Evolutionary conservation across 176 grass and related monocot genomes (phyloP), one percentile per base, ranked within the genome.

Genomic region (sorghum (Sorghum bicolor)): DNA sequence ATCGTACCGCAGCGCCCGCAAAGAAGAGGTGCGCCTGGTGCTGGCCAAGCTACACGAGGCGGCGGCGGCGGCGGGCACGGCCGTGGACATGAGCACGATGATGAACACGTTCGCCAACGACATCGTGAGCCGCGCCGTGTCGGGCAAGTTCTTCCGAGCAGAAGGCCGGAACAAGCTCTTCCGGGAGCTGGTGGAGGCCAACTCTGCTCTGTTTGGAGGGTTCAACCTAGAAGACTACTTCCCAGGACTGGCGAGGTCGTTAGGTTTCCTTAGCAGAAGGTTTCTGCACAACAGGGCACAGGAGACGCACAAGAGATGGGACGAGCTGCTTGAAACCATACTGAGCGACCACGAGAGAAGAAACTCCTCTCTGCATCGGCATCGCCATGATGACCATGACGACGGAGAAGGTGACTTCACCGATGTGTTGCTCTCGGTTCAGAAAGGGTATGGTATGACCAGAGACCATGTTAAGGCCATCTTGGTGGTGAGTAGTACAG

Each of bases 71-170:
- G 16, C 66, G 25, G 34, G 57, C 4, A 30, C 17, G 0, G 38
- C 75, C 31, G 62, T 93, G 17, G 87, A 93, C 62, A 58, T 93
- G 41, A 69, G 75, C 76, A 84, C 70, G 20, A 17, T 33, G 33
- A 38, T 90, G n/a, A 48, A 80, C 53, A 22, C 80, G 2, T 65
- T 65, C 6, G 29, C 29, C 63, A 65, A 84, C 55, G 68, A 34
- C 38, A 1, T 66, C 76, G 3, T 83, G 5, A 22, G 40, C 9
- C 62, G 25, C 6, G 63, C 63, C 12, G 30, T 65, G 4, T 65
- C 29, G 0, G 63, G 63, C 6, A 65, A 65, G 29, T 65, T 66
- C 63, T 65, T 65, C 6, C 17, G 63, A 30, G 63, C 5, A 32
- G 63, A 65, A 8, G 63, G 63, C 30, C 63, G 63, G 14, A 65